A percentile compares a stretch with the other conserved stretches of the same genome.
Evolutionary conservation across 257 asterid species (phyloP).

Genomic region (Jaltomata sinuosa): DNA sequence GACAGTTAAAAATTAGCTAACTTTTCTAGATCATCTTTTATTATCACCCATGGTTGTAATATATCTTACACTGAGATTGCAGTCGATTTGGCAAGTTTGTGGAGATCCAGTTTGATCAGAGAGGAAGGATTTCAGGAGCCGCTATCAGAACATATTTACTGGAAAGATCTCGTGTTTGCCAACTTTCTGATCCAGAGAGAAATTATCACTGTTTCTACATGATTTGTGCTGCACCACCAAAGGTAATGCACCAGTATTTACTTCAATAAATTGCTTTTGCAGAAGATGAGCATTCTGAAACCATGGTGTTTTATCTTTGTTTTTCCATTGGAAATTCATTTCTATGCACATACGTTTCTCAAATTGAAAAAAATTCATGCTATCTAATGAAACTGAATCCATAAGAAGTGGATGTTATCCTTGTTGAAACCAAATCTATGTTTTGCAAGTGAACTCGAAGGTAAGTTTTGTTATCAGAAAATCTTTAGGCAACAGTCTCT

Average conservation of each 20-base stretch:
- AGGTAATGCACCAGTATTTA: constrained; percentile 2
- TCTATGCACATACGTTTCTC: background rate
- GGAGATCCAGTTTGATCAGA: constrained; percentile 15
- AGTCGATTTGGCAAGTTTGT: constrained; percentile 27
- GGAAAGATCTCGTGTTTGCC: constrained; percentile 24
- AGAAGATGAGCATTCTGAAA: background rate
- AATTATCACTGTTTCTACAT: constrained; percentile 25
- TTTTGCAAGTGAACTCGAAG: background rate
- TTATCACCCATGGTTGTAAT: background rate
- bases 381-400: background rate
- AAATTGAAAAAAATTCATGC: background rate
- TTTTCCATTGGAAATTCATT: background rate
- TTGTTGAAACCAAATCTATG: background rate
- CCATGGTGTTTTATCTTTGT: background rate
- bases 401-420: background rate
- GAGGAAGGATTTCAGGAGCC: constrained; percentile 19
- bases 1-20: background rate
- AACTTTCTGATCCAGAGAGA: constrained; percentile 22
- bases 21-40: background rate
- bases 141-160: constrained; percentile 21
- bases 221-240: constrained; percentile 18
- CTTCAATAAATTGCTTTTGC: background rate
- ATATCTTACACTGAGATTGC: background rate
- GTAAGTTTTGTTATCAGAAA: background rate
- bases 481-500: background rate